Evolutionary conservation across 495 filamentous ascomycete species (phyloP).

Genomic region (Hypoxylon subgilvum): DNA sequence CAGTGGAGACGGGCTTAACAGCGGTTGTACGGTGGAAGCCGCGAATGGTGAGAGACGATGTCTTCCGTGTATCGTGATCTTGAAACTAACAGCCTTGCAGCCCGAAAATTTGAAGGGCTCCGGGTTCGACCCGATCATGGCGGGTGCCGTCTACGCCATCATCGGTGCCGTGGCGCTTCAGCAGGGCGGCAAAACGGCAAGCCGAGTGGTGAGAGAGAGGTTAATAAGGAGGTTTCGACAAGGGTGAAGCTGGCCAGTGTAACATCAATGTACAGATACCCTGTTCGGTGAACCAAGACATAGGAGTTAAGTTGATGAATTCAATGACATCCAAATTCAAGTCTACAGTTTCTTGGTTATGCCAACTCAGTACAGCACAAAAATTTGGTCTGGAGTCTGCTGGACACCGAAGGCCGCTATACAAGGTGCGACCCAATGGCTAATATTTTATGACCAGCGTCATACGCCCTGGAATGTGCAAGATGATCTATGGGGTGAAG

Average conservation of each 20-base stretch:
- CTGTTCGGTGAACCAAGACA: conserved; percentile 30
- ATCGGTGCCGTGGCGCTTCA: conserved; percentile 86
- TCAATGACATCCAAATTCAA: neutral
- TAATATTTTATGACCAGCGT: too few relatives aligned
- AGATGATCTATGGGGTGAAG: too few relatives aligned
- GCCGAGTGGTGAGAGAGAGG: conserved; percentile 73
- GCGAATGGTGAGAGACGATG: conserved; percentile 63
- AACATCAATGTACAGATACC: conserved; percentile 28
- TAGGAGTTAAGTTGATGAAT: conserved; percentile 9
- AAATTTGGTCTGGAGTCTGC: too few relatives aligned
- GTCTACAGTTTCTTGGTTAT: too few relatives aligned
- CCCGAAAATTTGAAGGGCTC: conserved; percentile 71
- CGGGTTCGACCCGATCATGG: conserved; percentile 72
- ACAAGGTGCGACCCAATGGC: too few relatives aligned
- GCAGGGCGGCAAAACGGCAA: conserved; percentile 79
- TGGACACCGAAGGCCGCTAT: too few relatives aligned
- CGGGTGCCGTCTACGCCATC: conserved; percentile 81
- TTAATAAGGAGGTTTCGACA: conserved; percentile 62
- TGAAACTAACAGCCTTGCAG: conserved; percentile 54
- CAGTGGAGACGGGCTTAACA: conserved; percentile 68
- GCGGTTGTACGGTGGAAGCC: conserved; percentile 88
- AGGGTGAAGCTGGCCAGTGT: conserved; percentile 16
- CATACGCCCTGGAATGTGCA: too few relatives aligned
- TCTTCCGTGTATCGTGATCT: neutral
- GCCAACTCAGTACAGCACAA: too few relatives aligned